Base-by-base conservation (phyloP, 1,284 basidiomycete genomes). In the Amylostereum chailletii region DNA sequence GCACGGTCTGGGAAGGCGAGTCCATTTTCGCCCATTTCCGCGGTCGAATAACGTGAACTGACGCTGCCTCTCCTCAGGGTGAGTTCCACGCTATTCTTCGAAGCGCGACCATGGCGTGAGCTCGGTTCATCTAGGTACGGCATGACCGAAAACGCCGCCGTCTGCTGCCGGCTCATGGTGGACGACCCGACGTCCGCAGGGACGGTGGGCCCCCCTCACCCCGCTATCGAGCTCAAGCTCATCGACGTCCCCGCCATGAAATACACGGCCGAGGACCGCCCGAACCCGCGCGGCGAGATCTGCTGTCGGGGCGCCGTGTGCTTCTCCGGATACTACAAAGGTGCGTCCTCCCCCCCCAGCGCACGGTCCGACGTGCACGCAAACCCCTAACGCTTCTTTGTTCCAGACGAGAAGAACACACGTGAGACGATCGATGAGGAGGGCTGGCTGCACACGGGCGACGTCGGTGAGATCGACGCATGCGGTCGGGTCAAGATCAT, bases 401-500 rank as follows among this genome's bases (percentile, higher is more conserved):
- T 11, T 41, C 29, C 55, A 89, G 87, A 90, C 55, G 77, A 82
- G 59, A 76, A 79, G 62, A 86, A 79, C 58, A 90, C 86, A 1
- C 71, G 64, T 50, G 76, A 79, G 42, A 68, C 83, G 2, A 59
- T 90, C 42, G 84, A 86, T 57, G 71, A 71, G 27, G 84, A 88
- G 46, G 94, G 94, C 3, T 99, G 94, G 93, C 64, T 95, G 54
- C 90, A 90, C 66, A 93, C 91, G 1, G 96, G 95, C 48, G 94
- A 97, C 64, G 80, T 97, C 53, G 91, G 75, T 11, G 80, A 83
- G 59, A 74, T 99, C 43, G 96, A 99, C 65, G 62, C 72, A 5
- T 69, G 64, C 36, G 93, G 93, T 30, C 82, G 94, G 10, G 63
- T 99, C 64, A 89, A 81, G 71, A 95, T 99, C 62, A 80, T 98